phyloP scores from a whole-genome alignment of 2,329 filamentous ascomycete genomes.

The Coccinonectria pachysandricola region DNA sequence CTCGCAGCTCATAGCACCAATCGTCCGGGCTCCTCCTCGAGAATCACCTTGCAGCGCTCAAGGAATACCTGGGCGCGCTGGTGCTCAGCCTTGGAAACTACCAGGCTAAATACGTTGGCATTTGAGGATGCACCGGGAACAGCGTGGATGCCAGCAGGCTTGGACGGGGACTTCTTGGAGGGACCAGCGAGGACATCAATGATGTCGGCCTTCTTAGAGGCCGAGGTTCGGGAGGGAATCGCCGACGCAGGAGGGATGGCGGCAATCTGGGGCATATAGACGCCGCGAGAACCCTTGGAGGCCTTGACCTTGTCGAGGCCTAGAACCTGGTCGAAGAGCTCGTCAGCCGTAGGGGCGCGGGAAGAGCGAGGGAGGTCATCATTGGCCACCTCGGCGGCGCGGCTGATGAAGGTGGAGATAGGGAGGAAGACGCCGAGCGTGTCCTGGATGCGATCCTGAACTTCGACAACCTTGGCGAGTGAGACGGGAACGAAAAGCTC shows the following conservation, averaged over 20 bases:
- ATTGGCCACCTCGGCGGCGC: slow-evolving; percentile 80
- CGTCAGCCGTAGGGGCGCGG: slow-evolving; percentile 55
- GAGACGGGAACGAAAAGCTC: slow-evolving; percentile 67
- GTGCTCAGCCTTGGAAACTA: slow-evolving; percentile 70
- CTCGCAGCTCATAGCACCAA: slow-evolving; percentile 54
- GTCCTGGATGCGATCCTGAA: slow-evolving; percentile 69
- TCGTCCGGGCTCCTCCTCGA: slow-evolving; percentile 71
- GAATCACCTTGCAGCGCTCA: slow-evolving; percentile 70
- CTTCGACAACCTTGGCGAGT: slow-evolving; percentile 65
- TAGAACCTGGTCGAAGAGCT: slow-evolving; percentile 83
- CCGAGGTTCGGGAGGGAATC: slow-evolving; percentile 21
- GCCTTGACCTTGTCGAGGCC: slow-evolving; percentile 46
- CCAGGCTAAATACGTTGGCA: slow-evolving; percentile 72
- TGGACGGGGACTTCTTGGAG: slow-evolving; percentile 18
- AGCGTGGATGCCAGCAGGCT: slow-evolving; percentile 20
- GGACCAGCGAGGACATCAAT: slow-evolving; percentile 64
- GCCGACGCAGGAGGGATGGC: slow-evolving; percentile 39
- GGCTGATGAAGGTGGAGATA: slow-evolving; percentile 74
- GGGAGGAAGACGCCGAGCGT: slow-evolving; percentile 73
- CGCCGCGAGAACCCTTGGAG: slow-evolving; percentile 46
- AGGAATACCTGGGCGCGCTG: slow-evolving; percentile 73
- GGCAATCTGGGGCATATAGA: slow-evolving; percentile 62
- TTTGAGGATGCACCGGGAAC: slow-evolving; percentile 41
- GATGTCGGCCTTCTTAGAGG: slow-evolving; percentile 49
- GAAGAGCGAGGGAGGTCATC: slow-evolving; percentile 65